These are phyloP conservation scores for Diaporthe australafricana DNA, from an alignment of 2,329 filamentous ascomycete genomes.

Conservation along the genomic window DNA sequence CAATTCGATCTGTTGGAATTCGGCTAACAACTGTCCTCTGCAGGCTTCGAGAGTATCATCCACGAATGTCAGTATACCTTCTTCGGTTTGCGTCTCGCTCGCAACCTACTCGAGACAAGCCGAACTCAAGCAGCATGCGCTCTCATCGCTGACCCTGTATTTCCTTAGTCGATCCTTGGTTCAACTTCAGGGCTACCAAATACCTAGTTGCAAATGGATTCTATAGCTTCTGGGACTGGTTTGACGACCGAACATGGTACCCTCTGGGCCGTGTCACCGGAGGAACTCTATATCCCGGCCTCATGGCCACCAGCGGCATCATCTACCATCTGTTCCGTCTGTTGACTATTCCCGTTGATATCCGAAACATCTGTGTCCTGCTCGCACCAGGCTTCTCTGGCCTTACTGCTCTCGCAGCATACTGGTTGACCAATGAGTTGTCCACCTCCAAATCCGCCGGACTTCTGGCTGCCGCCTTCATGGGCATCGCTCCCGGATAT, in stretches of 20 bases:
- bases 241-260: conserved; percentile 99
- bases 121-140: conserved; percentile 41
- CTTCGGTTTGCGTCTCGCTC: conserved; percentile 36
- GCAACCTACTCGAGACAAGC: conserved; percentile 34
- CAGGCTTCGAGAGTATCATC: conserved; percentile 98
- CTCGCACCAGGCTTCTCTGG: conserved; percentile 95
- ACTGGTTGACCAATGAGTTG: conserved; percentile 98
- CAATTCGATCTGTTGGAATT: conserved; percentile 1
- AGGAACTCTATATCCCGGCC: conserved; percentile 96
- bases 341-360: conserved; percentile 93
- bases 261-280: conserved; percentile 97
- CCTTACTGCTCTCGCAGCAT: conserved; percentile 90
- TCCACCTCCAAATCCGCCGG: conserved; percentile 94
- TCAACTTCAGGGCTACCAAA: conserved; percentile 99
- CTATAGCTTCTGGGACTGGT: conserved; percentile 99
- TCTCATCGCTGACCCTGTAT: conserved; percentile 44
- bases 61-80: conserved; percentile 86
- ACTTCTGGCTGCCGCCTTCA: conserved; percentile 92
- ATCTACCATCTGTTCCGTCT: conserved; percentile 95
- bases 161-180: conserved; percentile 93
- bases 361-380: conserved; percentile 97
- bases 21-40: conserved; percentile 46
- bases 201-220: conserved; percentile 97
- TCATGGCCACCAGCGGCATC: conserved; percentile 98
- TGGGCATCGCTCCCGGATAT: conserved; percentile 97